A percentile compares a stretch with the other conserved stretches of the same genome.
Conservation (phyloP, 306 rosid genomes). For the Castanospermum australe region DNA sequence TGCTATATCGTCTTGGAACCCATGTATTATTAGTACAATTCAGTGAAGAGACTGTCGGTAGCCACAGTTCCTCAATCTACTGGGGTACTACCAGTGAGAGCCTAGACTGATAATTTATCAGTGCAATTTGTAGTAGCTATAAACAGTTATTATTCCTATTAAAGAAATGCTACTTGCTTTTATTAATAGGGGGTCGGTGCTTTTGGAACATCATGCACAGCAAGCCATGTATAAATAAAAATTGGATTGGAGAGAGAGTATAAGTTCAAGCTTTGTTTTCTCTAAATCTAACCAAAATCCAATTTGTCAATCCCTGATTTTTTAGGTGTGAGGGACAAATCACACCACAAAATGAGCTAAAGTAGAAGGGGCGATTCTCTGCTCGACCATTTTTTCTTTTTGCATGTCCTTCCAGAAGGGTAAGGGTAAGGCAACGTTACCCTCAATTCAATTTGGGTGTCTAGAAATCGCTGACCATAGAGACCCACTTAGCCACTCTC, state of each 20-base stretch:
- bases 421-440: neutral
- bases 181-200: conserved; percentile 20
- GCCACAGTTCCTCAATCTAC: conserved; percentile 1
- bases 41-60: conserved; percentile 35
- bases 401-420: neutral
- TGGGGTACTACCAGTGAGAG: neutral
- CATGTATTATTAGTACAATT: neutral
- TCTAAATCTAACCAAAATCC: conserved; percentile 12
- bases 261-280: neutral
- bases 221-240: neutral
- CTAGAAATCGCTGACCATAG: neutral
- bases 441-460: conserved; percentile 14
- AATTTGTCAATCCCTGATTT: neutral
- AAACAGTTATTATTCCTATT: neutral
- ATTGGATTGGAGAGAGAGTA: neutral
- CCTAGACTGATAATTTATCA: neutral
- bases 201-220: conserved; percentile 19
- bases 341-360: neutral
- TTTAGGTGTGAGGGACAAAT: neutral
- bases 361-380: neutral
- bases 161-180: neutral
- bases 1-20: conserved; percentile 15
- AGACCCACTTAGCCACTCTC: conserved; percentile 17
- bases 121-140: neutral
- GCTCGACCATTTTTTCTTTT: neutral